Base-by-base conservation (phyloP, 441 rosid genomes). In the Raphanus hybrid region DNA sequence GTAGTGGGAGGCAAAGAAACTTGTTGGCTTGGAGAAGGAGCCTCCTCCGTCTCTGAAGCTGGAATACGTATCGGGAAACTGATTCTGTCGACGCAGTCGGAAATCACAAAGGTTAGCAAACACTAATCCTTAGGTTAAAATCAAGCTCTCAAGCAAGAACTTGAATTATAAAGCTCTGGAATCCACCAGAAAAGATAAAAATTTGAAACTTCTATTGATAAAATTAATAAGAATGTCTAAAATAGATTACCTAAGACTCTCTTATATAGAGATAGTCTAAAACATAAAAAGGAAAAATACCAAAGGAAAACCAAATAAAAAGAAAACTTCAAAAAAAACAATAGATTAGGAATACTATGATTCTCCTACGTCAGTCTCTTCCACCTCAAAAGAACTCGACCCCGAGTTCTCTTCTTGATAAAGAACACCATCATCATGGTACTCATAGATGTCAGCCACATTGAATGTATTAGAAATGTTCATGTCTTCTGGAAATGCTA, bases 351-450 rank as follows among this genome's bases (percentile, higher is more conserved):
- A 29, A 29, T 3, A 29, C 32, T 29, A 29, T 3, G 32, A 29
- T 29, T 29, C 32, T 29, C 32, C 32, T 29, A 29, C 4, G 5
- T 29, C 32, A 71, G 79, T 93, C 98, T 86, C 98, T 3, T 29
- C 32, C 32, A 29, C 4, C 32, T 29, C 32, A 0, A 4, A 29
- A 29, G 32, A 29, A 29, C 32, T 29, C 32, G 32, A 29, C 32
- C 32, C 32, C 0, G 32, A 29, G 32, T 29, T 29, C 32, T 29
- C 32, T 29, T 29, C 32, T 29, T 3, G 32, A 29, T 29, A 29
- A 29, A 29, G 32, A 29, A 29, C 32, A 29, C 32, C n/a, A 29
- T 29, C 32, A 29, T 5, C 32, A 29, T 29, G 32, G 32, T 29
- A 29, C 3, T 29, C 32, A 0, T 29, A 29, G 32, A 29, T 29